A percentile compares a stretch with the other conserved stretches of the same genome.
Conservation (phyloP, 441 rosid species). For the Mallotus japonicus region DNA sequence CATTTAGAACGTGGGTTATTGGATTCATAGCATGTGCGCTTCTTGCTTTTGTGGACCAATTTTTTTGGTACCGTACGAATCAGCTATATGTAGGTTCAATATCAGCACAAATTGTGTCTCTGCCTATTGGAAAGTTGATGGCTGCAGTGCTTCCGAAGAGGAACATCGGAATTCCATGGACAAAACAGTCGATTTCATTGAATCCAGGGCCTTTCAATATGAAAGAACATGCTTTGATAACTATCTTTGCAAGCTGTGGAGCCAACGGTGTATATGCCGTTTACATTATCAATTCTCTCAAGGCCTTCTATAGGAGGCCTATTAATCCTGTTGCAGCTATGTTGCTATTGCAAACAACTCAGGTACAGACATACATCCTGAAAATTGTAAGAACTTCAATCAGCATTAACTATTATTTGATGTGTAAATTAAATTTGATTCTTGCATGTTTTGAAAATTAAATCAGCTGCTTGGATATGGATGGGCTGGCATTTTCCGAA, state of each 20-base stretch:
- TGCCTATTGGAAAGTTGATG: slow-evolving; percentile 73
- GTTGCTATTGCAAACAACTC: slow-evolving; percentile 74
- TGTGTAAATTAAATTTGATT: too few species aligned
- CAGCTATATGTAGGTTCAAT: slow-evolving; percentile 45
- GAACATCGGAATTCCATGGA: slow-evolving; percentile 39
- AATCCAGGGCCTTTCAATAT: slow-evolving; percentile 74
- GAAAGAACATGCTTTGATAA: slow-evolving; percentile 72
- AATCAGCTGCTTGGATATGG: slow-evolving; percentile 82
- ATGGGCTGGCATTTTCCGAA: slow-evolving; percentile 82
- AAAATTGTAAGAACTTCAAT: too few species aligned
- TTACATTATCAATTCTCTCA: slow-evolving; percentile 48
- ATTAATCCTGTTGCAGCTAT: slow-evolving; percentile 52
- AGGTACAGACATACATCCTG: slow-evolving; percentile 35
- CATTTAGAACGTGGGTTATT: slow-evolving; percentile 72
- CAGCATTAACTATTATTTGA: too few species aligned
- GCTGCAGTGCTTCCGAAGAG: slow-evolving; percentile 53
- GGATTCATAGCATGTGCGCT: slow-evolving; percentile 50
- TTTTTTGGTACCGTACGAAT: slow-evolving; percentile 62
- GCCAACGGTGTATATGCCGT: slow-evolving; percentile 63
- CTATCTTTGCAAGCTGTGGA: slow-evolving; percentile 68
- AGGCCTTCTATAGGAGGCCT: slow-evolving; percentile 55
- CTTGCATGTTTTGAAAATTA: background rate
- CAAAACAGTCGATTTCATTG: slow-evolving; percentile 51
- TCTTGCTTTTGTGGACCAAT: slow-evolving; percentile 65
- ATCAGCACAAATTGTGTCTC: slow-evolving; percentile 61